phyloP scores from a whole-genome alignment of 208 protist species.

The Leptomonas pyrrhocoris region DNA sequence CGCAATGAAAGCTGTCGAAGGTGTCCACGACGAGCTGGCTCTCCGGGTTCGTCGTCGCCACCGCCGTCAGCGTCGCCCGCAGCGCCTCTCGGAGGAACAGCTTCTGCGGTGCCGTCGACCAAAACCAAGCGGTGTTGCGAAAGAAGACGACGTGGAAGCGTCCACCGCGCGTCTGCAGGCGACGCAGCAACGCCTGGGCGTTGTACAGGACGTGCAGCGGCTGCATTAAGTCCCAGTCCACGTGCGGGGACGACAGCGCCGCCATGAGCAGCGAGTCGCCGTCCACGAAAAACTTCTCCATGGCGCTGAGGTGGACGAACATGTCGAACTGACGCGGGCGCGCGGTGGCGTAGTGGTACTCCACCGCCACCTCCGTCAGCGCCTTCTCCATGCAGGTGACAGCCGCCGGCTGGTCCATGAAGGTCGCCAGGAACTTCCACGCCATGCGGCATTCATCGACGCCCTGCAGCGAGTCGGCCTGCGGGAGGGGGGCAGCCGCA shows the following conservation, averaged over 20 bases:
- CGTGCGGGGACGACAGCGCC: conserved; percentile 68
- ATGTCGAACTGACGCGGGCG: conserved; percentile 89
- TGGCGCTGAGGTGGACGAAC: conserved; percentile 88
- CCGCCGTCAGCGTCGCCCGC: conserved; percentile 42
- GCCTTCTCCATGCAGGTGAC: conserved; percentile 48
- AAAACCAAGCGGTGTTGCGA: conserved; percentile 71
- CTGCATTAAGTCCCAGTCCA: conserved; percentile 91
- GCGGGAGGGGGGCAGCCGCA: conserved; percentile 6
- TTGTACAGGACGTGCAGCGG: conserved; percentile 88
- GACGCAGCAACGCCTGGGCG: conserved; percentile 75
- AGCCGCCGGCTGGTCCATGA: conserved; percentile 26
- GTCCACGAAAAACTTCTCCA: conserved; percentile 93
- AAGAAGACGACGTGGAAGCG: conserved; percentile 91
- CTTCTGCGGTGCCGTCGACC: conserved; percentile 76
- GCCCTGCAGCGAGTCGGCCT: conserved; percentile 47
- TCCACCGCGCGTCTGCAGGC: conserved; percentile 71
- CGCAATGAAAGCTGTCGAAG: conserved; percentile 76
- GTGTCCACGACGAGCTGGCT: conserved; percentile 49
- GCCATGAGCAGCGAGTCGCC: conserved; percentile 90
- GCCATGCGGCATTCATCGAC: conserved; percentile 73
- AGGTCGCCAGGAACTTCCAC: conserved; percentile 79
- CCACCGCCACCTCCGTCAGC: conserved; percentile 51
- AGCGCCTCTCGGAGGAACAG: conserved; percentile 83
- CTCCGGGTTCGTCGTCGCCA: conserved; percentile 43
- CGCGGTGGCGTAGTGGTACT: conserved; percentile 81